These are phyloP conservation scores for Fusarium nematophilum DNA, from an alignment of 2,329 filamentous ascomycete genomes.

Conservation along the genomic window DNA sequence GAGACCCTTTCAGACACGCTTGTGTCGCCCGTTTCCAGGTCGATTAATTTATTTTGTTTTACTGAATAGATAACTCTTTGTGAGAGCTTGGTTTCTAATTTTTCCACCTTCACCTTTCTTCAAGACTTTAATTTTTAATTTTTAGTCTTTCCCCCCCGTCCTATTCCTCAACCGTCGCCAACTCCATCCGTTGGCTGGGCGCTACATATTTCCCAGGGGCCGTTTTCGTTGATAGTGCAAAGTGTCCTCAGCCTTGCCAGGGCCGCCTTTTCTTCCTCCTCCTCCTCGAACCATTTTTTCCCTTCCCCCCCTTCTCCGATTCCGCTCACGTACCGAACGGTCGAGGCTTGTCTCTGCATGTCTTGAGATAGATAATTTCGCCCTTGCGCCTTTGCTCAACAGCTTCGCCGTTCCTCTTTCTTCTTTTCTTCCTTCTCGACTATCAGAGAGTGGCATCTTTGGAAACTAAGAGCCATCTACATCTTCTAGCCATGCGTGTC, in stretches of 20 bases:
- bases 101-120: background rate
- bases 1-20: conserved; percentile 15
- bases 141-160: conserved; percentile 5
- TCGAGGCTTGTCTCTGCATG: conserved; percentile 15
- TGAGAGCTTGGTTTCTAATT: background rate
- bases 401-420: conserved; percentile 17
- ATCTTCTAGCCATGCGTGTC: conserved; percentile 57
- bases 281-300: conserved; percentile 19
- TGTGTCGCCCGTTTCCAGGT: background rate
- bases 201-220: conserved; percentile 27
- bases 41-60: background rate
- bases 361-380: conserved; percentile 8
- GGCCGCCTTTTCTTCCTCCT: conserved; percentile 19
- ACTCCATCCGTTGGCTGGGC: conserved; percentile 14
- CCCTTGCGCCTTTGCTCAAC: conserved; percentile 9
- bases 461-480: conserved; percentile 18
- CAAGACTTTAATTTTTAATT: background rate
- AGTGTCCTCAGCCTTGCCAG: conserved; percentile 46
- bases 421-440: conserved; percentile 15
- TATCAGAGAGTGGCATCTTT: background rate
- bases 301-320: conserved; percentile 11
- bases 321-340: conserved; percentile 2
- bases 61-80: background rate
- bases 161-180: conserved; percentile 9
- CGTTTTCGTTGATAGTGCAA: conserved; percentile 36